phyloP scores from a whole-genome alignment of 2,329 filamentous ascomycete species.

The Penicillium brevicompactum region DNA sequence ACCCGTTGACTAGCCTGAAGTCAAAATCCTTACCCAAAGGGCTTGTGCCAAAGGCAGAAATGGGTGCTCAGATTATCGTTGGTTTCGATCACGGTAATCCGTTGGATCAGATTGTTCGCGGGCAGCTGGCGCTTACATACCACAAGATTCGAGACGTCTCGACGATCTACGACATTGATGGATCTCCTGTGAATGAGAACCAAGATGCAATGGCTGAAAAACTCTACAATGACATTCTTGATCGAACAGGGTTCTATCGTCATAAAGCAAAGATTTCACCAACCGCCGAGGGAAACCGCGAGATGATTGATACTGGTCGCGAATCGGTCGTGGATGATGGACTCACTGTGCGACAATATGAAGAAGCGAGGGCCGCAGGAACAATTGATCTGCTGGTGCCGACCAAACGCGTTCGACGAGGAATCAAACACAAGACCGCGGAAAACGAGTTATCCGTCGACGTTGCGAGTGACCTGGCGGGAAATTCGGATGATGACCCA shows the following conservation, averaged over 20 bases:
- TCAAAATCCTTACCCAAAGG: conserved; percentile 53
- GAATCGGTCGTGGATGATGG: conserved; percentile 72
- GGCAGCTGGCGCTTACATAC: conserved; percentile 84
- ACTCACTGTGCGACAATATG: conserved; percentile 71
- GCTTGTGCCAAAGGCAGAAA: conserved; percentile 80
- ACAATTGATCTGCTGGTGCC: conserved; percentile 48
- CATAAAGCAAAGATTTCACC: conserved; percentile 71
- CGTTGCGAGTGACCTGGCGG: conserved; percentile 58
- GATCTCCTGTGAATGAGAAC: conserved; percentile 68
- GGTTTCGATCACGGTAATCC: conserved; percentile 96
- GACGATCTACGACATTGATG: conserved; percentile 77
- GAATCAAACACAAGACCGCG: conserved; percentile 50
- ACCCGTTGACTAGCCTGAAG: conserved; percentile 64
- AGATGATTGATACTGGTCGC: conserved; percentile 77
- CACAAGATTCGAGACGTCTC: conserved; percentile 78
- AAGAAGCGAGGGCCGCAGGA: conserved; percentile 68
- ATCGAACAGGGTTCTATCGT: conserved; percentile 88
- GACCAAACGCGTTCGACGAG: conserved; percentile 46
- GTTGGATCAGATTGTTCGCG: conserved; percentile 84
- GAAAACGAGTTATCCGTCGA: conserved; percentile 52
- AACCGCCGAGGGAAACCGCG: conserved; percentile 78
- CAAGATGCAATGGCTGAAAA: conserved; percentile 85
- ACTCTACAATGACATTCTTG: conserved; percentile 91
- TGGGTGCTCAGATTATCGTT: conserved; percentile 97
- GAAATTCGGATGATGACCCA: conserved; percentile 67